Percentiles rank a stretch among this genome's conserved stretches.
Evolutionary conservation across 305 asterid species (phyloP).

Genomic region (Caryopteris hybrid): DNA sequence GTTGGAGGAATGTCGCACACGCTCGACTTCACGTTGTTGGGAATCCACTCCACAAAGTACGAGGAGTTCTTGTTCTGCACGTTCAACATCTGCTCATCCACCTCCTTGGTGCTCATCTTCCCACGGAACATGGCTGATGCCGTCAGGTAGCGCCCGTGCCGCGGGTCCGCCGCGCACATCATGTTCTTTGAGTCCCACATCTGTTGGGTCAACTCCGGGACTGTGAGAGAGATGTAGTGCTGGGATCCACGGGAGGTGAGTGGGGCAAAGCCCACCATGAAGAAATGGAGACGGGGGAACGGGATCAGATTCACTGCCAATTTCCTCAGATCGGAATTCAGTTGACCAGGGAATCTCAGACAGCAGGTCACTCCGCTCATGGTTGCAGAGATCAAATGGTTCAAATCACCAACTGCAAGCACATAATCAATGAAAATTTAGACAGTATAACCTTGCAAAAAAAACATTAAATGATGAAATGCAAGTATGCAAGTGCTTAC

Average conservation of each 20-base stretch:
- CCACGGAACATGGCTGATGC: too few relatives aligned
- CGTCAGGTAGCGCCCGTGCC: too few relatives aligned
- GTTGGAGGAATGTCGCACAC: slow-evolving; percentile 80
- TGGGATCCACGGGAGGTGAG: slow-evolving; percentile 92
- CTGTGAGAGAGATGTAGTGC: slow-evolving; percentile 79
- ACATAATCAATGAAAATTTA: background rate
- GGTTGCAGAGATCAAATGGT: slow-evolving; percentile 83
- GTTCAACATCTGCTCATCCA: slow-evolving; percentile 82
- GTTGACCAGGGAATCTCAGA: slow-evolving; percentile 84
- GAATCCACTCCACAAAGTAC: slow-evolving; percentile 88
- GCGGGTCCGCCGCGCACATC: too few relatives aligned
- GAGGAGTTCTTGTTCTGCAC: slow-evolving; percentile 91
- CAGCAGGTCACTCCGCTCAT: slow-evolving; percentile 94
- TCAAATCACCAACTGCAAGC: slow-evolving; percentile 74
- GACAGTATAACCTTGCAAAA: background rate
- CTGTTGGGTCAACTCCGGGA: slow-evolving; percentile 85
- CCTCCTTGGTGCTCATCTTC: too few relatives aligned
- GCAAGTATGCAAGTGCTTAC: slow-evolving; percentile 35
- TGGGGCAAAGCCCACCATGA: slow-evolving; percentile 92
- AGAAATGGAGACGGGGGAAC: slow-evolving; percentile 88
- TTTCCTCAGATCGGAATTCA: slow-evolving; percentile 75
- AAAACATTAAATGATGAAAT: background rate
- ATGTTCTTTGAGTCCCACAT: slow-evolving; percentile 97
- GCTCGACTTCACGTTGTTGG: slow-evolving; percentile 83
- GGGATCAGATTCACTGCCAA: slow-evolving; percentile 86